A percentile compares a stretch with the other conserved stretches of the same genome.
Evolutionary conservation across 208 protist genomes (phyloP).

Genomic region (Trypanosoma grayi): DNA sequence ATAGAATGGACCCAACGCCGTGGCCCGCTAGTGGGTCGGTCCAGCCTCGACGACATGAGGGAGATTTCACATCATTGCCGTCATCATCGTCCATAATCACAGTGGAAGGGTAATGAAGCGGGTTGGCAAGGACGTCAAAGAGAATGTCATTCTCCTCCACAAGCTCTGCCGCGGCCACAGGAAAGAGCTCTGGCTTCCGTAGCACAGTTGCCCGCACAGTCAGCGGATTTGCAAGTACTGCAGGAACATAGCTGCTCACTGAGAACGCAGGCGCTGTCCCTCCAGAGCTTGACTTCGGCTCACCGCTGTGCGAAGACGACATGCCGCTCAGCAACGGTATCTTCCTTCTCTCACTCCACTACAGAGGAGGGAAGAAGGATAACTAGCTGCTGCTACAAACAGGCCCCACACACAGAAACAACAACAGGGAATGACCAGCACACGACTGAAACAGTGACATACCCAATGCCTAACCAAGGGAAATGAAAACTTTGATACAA

Average conservation of each 20-base stretch:
- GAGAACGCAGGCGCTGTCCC: conserved; percentile 3
- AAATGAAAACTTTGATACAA: too few relatives aligned
- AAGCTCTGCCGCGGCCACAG: conserved; percentile 29
- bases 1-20: conserved; percentile 47
- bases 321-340: conserved; percentile 1
- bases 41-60: conserved; percentile 1
- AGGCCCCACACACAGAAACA: not conserved
- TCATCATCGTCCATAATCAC: not conserved
- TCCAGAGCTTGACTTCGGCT: not conserved
- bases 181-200: conserved; percentile 39
- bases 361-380: not conserved
- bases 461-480: too few relatives aligned
- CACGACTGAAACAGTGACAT: not conserved
- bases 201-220: conserved; percentile 54
- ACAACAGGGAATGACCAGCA: not conserved
- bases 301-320: not conserved
- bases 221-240: conserved; percentile 48
- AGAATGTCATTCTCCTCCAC: conserved; percentile 76
- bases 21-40: not conserved
- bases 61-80: not conserved
- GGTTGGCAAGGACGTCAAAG: conserved; percentile 42
- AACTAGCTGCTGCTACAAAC: not conserved
- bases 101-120: conserved; percentile 10
- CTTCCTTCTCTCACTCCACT: not conserved
- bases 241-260: conserved; percentile 27